Percentiles rank a stretch among this genome's conserved stretches.
phyloP scores from a whole-genome alignment of 352 stramenopile genomes.

The Pythium aquatile region DNA sequence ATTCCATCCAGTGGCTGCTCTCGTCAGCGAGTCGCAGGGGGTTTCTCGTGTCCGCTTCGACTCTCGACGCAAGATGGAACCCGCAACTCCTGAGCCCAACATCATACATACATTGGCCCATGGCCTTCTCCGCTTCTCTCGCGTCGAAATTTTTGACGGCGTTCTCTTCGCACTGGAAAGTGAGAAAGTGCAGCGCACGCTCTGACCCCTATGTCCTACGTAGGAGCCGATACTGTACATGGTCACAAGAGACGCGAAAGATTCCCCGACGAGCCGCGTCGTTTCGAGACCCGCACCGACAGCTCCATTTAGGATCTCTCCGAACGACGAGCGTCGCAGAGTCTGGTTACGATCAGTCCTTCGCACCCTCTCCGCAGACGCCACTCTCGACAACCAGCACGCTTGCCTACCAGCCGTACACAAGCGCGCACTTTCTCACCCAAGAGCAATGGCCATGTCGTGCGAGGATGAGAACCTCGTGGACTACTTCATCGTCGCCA shows the following conservation, averaged over 20 bases:
- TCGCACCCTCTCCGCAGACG: background rate
- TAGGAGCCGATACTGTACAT: background rate
- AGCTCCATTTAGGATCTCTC: background rate
- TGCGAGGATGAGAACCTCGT: slow-evolving; percentile 30
- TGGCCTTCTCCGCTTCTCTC: background rate
- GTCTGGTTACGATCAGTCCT: background rate
- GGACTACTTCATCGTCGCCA: slow-evolving; percentile 46
- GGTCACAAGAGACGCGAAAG: background rate
- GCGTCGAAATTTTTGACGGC: background rate
- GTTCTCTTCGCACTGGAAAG: background rate
- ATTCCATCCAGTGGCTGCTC: background rate
- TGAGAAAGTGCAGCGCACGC: too few relatives aligned
- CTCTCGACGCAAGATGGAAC: slow-evolving; percentile 6
- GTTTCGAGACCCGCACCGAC: background rate
- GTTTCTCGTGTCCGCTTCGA: background rate
- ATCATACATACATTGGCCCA: background rate
- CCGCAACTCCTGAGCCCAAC: background rate
- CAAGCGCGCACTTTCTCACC: background rate
- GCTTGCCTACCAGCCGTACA: background rate
- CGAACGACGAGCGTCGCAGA: background rate
- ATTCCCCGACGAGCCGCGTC: background rate
- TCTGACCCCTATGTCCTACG: background rate
- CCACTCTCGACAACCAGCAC: background rate
- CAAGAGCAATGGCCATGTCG: slow-evolving; percentile 5
- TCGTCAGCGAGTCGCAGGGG: background rate